A percentile compares a stretch with the other conserved stretches of the same genome.
Conservation (phyloP, 306 rosid genomes). For the Fragaria iinumae region DNA sequence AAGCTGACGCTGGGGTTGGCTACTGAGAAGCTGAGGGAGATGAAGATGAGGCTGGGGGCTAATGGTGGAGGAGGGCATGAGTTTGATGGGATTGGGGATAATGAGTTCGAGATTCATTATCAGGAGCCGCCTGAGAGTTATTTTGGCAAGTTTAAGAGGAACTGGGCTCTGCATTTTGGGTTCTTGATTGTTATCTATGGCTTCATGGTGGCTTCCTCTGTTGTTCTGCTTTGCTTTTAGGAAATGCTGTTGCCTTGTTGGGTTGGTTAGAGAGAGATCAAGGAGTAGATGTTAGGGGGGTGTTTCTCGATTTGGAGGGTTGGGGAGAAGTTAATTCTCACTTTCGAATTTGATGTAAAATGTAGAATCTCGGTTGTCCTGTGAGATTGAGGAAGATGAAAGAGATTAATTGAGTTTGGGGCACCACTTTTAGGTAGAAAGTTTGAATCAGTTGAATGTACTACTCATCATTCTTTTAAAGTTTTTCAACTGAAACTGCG, state of each 20-base stretch:
- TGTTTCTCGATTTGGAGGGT: no score
- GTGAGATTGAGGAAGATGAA: background rate
- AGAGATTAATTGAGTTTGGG: background rate
- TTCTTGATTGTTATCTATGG: slow-evolving; percentile 70
- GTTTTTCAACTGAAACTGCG: background rate
- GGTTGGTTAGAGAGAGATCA: background rate
- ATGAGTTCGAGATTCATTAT: slow-evolving; percentile 78
- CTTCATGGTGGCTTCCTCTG: slow-evolving; percentile 80
- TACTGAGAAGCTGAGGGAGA: slow-evolving; percentile 68
- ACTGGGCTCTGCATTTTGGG: slow-evolving; percentile 91
- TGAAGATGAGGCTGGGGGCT: slow-evolving; percentile 42
- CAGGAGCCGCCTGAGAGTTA: slow-evolving; percentile 91
- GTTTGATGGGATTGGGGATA: slow-evolving; percentile 41
- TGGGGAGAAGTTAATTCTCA: no score
- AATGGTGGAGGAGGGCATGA: slow-evolving; percentile 18
- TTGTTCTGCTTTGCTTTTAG: slow-evolving; percentile 79
- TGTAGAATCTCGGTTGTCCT: background rate
- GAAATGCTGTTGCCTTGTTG: background rate
- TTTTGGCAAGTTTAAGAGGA: slow-evolving; percentile 88
- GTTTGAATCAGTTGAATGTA: background rate
- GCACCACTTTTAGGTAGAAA: background rate
- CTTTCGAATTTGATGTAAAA: background rate
- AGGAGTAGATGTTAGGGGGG: background rate
- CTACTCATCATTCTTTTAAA: background rate
- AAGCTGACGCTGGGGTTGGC: slow-evolving; percentile 88